Conservation (phyloP, 2,329 filamentous ascomycete genomes). For the Ophiostoma ulmi region DNA sequence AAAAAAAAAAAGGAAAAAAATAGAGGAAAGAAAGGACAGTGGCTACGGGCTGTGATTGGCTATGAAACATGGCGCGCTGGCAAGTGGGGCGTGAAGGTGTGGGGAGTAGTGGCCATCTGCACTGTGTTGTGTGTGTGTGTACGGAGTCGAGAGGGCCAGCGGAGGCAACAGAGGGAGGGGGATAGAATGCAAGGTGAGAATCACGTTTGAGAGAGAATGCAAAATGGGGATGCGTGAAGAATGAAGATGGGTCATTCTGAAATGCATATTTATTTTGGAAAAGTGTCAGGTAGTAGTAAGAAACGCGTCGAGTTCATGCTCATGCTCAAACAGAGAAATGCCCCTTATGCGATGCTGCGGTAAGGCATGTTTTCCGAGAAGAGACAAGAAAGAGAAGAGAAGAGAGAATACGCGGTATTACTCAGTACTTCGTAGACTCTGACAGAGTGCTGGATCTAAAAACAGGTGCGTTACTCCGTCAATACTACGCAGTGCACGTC, state of each 20-base stretch:
- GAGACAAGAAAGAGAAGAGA: not conserved
- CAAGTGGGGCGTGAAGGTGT: constrained; percentile 2
- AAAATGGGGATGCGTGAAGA: not conserved
- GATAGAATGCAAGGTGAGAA: not conserved
- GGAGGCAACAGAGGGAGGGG: not conserved
- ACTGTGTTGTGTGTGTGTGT: not conserved
- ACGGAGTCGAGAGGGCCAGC: too few relatives aligned
- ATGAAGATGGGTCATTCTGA: not conserved
- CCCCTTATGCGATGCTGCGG: constrained; percentile 10
- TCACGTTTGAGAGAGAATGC: not conserved
- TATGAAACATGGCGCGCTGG: not conserved
- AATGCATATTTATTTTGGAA: not conserved
- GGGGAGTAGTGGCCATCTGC: constrained; percentile 7
- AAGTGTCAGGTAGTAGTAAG: not conserved
- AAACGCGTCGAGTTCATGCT: not conserved
- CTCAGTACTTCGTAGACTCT: not conserved
- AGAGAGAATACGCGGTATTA: not conserved
- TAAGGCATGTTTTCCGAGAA: not conserved
- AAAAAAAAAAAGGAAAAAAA: not conserved
- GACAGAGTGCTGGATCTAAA: not conserved
- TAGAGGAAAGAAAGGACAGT: not conserved
- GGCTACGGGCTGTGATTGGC: not conserved
- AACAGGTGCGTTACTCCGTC: constrained; percentile 5
- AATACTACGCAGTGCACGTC: constrained; percentile 1
- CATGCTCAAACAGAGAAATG: constrained; percentile 6